Evolutionary conservation across 768 basidiomycete species (phyloP).

Genomic region (Candolleomyces efflorescens): DNA sequence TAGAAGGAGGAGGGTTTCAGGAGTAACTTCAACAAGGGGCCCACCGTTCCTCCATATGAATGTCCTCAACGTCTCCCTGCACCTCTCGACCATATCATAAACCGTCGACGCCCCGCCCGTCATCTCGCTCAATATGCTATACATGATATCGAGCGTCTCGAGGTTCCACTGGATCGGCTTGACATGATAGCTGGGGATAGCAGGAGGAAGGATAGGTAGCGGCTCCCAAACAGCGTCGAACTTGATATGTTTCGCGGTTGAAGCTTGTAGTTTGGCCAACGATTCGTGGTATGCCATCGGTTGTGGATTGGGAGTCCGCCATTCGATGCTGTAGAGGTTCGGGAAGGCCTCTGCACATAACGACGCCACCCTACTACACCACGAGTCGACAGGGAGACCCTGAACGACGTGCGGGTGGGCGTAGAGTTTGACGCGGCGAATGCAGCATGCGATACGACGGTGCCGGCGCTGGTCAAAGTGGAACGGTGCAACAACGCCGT

Average conservation of each 20-base stretch:
- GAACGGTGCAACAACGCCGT: neutral
- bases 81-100: neutral
- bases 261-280: neutral
- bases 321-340: neutral
- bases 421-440: neutral
- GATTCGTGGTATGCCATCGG: neutral
- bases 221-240: neutral
- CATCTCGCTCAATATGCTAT: neutral
- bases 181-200: neutral
- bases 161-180: neutral
- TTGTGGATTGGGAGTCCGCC: neutral
- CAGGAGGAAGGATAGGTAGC: neutral
- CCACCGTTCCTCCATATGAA: neutral
- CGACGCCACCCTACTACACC: neutral
- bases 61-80: neutral
- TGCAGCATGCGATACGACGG: neutral
- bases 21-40: neutral
- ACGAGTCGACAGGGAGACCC: neutral
- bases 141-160: neutral
- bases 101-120: neutral
- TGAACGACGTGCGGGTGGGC: neutral
- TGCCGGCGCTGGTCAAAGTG: neutral
- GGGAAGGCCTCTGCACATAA: neutral
- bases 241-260: neutral
- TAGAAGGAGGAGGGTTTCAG: neutral